Percentiles rank a stretch among this genome's conserved stretches.
Conservation (phyloP, 768 basidiomycete species). For the Pulveroboletus ravenelii region DNA sequence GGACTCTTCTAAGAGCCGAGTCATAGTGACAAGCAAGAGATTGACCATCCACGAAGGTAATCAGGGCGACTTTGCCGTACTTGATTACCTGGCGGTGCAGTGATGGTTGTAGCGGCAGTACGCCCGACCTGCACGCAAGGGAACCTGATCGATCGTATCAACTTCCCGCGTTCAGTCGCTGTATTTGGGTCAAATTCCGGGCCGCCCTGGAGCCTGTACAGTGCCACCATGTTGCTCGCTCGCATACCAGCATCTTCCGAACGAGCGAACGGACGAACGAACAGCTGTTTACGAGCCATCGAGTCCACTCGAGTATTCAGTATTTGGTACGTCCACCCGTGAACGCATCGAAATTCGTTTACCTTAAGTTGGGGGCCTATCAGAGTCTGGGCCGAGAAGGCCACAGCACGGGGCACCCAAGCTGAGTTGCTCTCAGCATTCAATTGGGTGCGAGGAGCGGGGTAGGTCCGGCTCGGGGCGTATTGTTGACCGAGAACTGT, state of each 20-base stretch:
- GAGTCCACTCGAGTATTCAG: not conserved
- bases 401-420: slow-evolving; percentile 1
- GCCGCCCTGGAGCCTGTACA: not conserved
- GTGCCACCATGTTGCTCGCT: no score
- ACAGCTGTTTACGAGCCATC: not conserved
- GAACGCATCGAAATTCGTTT: not conserved
- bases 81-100: no score
- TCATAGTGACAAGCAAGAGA: no score
- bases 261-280: no score
- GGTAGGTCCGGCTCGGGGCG: not conserved
- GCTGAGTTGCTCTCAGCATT: not conserved
- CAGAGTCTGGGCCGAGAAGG: not conserved
- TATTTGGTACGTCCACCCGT: not conserved
- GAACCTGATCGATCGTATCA: not conserved
- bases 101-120: not conserved
- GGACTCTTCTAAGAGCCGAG: no score
- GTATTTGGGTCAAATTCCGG: not conserved
- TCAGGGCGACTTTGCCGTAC: no score
- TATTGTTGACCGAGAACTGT: not conserved
- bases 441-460: not conserved
- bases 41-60: no score
- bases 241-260: no score
- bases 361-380: not conserved
- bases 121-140: not conserved
- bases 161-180: not conserved